These are phyloP conservation scores for Aurifilum marmelostoma DNA, from an alignment of 2,329 filamentous ascomycete species.

Conservation along the genomic window DNA sequence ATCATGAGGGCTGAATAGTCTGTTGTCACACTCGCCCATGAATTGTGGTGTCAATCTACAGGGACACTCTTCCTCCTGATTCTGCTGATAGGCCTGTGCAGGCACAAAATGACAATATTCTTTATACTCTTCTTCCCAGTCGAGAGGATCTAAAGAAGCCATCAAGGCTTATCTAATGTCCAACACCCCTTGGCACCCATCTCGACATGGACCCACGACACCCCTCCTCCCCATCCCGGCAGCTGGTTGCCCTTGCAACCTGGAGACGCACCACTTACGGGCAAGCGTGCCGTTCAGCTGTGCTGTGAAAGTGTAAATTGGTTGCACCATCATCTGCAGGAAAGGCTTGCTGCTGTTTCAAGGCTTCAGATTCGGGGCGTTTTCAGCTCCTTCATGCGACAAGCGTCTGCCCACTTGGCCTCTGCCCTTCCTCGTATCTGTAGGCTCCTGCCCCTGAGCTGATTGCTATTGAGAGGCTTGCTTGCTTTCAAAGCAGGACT, in stretches of 20 bases:
- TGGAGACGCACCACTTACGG: not conserved
- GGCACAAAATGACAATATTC: not conserved
- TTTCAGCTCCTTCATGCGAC: not conserved
- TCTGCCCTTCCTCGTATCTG: no score
- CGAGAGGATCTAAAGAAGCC: not conserved
- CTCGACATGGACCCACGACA: not conserved
- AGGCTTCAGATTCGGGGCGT: not conserved
- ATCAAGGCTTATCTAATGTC: not conserved
- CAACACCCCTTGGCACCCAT: not conserved
- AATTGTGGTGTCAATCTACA: not conserved
- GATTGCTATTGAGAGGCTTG: not conserved
- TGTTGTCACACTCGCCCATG: not conserved
- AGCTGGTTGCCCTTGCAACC: not conserved
- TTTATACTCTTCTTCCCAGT: not conserved
- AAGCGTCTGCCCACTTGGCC: not conserved
- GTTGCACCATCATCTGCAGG: not conserved
- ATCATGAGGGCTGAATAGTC: not conserved
- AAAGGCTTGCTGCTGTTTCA: not conserved
- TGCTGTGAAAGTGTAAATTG: not conserved
- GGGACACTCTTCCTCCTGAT: not conserved
- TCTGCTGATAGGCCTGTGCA: not conserved
- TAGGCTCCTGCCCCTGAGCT: no score
- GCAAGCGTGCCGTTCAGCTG: not conserved
- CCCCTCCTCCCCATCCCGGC: not conserved
- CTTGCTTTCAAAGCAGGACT: not conserved